A percentile compares a stretch with the other conserved stretches of the same genome.
Conservation (phyloP, 2,329 filamentous ascomycete species). For the Colletotrichum sp. region DNA sequence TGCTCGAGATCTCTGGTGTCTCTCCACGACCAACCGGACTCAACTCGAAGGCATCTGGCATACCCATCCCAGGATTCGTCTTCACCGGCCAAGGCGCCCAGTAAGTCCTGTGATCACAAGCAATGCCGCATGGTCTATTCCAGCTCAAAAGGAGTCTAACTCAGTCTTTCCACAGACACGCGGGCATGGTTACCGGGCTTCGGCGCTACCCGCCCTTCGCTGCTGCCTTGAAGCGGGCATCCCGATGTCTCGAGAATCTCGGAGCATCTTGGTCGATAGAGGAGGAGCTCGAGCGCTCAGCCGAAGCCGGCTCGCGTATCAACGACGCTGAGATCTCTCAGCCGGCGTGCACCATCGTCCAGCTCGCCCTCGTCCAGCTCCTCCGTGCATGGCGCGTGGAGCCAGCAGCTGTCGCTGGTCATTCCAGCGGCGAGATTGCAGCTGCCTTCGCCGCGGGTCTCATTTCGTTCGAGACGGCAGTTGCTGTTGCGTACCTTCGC, state of each 20-base stretch:
- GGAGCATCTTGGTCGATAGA: slow-evolving; percentile 30
- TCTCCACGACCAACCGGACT: neutral
- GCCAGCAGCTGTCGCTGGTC: slow-evolving; percentile 31
- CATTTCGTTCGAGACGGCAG: slow-evolving; percentile 26
- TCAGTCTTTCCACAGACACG: neutral
- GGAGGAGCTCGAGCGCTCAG: slow-evolving; percentile 29
- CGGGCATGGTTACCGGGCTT: neutral
- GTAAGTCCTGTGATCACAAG: slow-evolving; percentile 21
- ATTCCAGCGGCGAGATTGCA: slow-evolving; percentile 39
- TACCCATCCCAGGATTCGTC: slow-evolving; percentile 21
- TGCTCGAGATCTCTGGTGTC: neutral
- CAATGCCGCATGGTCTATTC: neutral
- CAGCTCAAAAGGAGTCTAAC: slow-evolving; percentile 14
- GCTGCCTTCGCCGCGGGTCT: slow-evolving; percentile 34
- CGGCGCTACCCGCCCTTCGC: slow-evolving; percentile 4
- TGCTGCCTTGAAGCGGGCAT: slow-evolving; percentile 25
- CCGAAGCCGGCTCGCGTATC: slow-evolving; percentile 22
- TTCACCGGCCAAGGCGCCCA: slow-evolving; percentile 42
- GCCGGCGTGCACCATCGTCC: slow-evolving; percentile 40
- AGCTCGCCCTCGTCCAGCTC: slow-evolving; percentile 39
- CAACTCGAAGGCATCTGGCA: neutral
- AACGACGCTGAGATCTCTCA: slow-evolving; percentile 34
- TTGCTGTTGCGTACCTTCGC: neutral
- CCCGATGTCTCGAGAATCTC: slow-evolving; percentile 24
- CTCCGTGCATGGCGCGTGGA: slow-evolving; percentile 29